A percentile compares a stretch with the other conserved stretches of the same genome.
Evolutionary conservation across 352 stramenopile genomes (phyloP).

Genomic region (Pythium aphanidermatum): DNA sequence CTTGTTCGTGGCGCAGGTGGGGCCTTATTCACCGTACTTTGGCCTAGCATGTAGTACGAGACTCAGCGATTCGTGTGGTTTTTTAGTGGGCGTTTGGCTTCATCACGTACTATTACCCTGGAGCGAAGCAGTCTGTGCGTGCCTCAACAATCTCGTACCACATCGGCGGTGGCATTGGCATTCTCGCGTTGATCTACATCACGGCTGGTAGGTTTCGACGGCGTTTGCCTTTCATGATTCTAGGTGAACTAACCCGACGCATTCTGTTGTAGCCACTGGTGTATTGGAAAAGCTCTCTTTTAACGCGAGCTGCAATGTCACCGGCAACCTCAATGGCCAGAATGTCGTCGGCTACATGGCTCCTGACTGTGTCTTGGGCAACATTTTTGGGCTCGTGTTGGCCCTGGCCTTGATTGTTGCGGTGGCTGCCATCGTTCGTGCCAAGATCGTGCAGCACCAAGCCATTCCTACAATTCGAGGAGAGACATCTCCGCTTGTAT

Average conservation of each 20-base stretch:
- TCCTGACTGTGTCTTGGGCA: constrained; percentile 64
- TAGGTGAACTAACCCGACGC: too few species aligned
- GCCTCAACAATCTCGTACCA: constrained; percentile 49
- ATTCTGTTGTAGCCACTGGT: constrained; percentile 28
- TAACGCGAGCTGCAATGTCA: constrained; percentile 80
- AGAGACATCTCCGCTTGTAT: constrained; percentile 43
- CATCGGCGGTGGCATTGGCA: constrained; percentile 52
- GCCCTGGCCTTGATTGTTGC: constrained; percentile 35
- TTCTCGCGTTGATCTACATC: constrained; percentile 53
- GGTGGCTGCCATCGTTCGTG: constrained; percentile 44
- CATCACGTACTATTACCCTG: constrained; percentile 68
- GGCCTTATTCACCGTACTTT: too few species aligned
- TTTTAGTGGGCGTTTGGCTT: constrained; percentile 69
- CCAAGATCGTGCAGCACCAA: constrained; percentile 28
- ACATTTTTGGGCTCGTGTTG: constrained; percentile 62
- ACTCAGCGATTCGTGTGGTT: too few species aligned
- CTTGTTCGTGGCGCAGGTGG: constrained; percentile 26
- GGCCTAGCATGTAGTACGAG: too few species aligned
- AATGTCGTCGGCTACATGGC: constrained; percentile 72
- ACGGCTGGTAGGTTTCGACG: constrained; percentile 48
- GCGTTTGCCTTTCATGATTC: too few species aligned
- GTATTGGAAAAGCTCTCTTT: constrained; percentile 84
- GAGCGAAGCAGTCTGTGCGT: constrained; percentile 39
- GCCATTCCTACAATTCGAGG: constrained; percentile 15
- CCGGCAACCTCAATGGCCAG: constrained; percentile 48